A percentile compares a stretch with the other conserved stretches of the same genome.
Conservation (phyloP, 2,329 filamentous ascomycete genomes). For the Ophiosphaerella narmari region DNA sequence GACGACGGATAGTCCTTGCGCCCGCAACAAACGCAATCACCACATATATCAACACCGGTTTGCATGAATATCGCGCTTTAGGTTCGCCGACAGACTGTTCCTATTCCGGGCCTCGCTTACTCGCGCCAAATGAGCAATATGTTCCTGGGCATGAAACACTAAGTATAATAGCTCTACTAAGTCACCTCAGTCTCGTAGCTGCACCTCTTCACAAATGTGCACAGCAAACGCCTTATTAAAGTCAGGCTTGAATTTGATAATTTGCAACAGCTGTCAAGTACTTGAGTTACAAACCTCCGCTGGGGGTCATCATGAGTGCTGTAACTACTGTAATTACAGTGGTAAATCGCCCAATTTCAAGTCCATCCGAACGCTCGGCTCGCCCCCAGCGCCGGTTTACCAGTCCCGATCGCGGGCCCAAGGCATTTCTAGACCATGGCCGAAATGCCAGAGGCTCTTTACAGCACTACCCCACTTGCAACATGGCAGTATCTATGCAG, state of each 20-base stretch:
- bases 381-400: conserved; percentile 2
- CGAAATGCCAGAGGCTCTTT: conserved; percentile 27
- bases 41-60: conserved; percentile 11
- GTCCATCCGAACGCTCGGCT: conserved; percentile 8
- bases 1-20: conserved; percentile 50
- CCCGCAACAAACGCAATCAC: conserved; percentile 4
- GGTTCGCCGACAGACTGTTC: conserved; percentile 16
- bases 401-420: conserved; percentile 12
- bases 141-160: conserved; percentile 39
- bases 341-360: conserved; percentile 5
- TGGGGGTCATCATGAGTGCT: background rate
- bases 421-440: conserved; percentile 24
- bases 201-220: conserved; percentile 5
- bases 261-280: conserved; percentile 3
- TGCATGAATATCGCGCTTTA: conserved; percentile 12
- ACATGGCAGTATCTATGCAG: conserved; percentile 26
- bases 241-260: conserved; percentile 16
- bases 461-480: conserved; percentile 27
- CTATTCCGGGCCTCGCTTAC: conserved; percentile 32
- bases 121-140: conserved; percentile 33
- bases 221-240: conserved; percentile 6
- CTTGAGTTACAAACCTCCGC: background rate
- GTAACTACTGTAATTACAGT: background rate
- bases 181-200: conserved; percentile 11
- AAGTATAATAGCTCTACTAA: conserved; percentile 32